Conservation (phyloP, 2,329 filamentous ascomycete species). For the Septoria linicola region DNA sequence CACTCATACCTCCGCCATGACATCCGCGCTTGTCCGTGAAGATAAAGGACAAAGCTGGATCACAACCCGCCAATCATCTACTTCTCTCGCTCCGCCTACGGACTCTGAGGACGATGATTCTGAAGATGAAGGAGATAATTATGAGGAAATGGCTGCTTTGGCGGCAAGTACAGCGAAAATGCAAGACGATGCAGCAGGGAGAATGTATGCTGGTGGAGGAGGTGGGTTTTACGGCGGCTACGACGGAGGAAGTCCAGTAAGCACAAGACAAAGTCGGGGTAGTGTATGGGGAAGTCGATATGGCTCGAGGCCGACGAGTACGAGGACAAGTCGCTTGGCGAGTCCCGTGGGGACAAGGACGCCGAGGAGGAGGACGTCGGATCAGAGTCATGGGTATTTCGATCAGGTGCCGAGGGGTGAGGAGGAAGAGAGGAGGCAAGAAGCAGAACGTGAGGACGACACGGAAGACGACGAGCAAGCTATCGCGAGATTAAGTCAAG, state of each 20-base stretch:
- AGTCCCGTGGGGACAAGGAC: constrained; percentile 42
- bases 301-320: constrained; percentile 41
- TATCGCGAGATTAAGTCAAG: constrained; percentile 52
- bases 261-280: constrained; percentile 26
- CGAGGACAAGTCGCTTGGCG: constrained; percentile 42
- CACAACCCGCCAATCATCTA: constrained; percentile 46
- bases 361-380: constrained; percentile 26
- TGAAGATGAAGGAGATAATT: constrained; percentile 38
- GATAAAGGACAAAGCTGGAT: constrained; percentile 65
- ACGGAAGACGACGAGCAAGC: constrained; percentile 50
- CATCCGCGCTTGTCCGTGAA: constrained; percentile 58
- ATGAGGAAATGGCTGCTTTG: constrained; percentile 37
- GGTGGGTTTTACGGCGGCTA: too few species aligned
- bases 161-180: constrained; percentile 30
- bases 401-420: constrained; percentile 14
- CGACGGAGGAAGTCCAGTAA: constrained; percentile 23
- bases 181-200: constrained; percentile 14
- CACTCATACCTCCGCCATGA: constrained; percentile 56
- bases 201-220: too few species aligned
- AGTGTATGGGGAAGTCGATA: constrained; percentile 35
- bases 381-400: constrained; percentile 33
- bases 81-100: constrained; percentile 46
- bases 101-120: constrained; percentile 33
- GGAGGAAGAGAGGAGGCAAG: constrained; percentile 38
- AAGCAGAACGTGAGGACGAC: constrained; percentile 33